Evolutionary conservation across 371 early-diverging fungal species (phyloP).

Genomic region (Saksenaea oblongispora): DNA sequence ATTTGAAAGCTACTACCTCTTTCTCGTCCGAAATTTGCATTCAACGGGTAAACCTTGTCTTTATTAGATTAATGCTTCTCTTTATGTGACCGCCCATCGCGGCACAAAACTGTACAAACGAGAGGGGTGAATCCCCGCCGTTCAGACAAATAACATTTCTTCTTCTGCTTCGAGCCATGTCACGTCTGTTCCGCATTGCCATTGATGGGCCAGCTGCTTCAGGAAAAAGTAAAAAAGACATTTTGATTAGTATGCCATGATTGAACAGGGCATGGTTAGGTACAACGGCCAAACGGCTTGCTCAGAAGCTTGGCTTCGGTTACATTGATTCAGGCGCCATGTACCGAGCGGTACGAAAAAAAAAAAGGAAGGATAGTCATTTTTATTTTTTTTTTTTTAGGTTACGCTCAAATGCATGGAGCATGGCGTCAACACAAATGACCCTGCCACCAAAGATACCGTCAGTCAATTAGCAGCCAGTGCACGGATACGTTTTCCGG

Average conservation of each 20-base stretch:
- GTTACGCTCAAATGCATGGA: conserved; percentile 59
- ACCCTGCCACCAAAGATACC: conserved; percentile 25
- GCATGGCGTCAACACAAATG: conserved; percentile 33
- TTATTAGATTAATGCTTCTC: no score
- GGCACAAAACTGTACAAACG: no score
- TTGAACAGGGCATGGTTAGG: conserved; percentile 35
- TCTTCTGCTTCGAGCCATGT: conserved; percentile 20
- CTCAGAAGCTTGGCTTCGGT: conserved; percentile 70
- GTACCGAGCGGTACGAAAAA: conserved; percentile 57
- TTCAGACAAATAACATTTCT: no score
- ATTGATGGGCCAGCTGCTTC: conserved; percentile 95
- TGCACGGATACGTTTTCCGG: conserved; percentile 29
- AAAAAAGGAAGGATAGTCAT: neutral
- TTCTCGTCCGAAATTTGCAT: no score
- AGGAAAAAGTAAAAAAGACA: conserved; percentile 77
- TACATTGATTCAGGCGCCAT: conserved; percentile 86
- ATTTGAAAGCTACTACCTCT: no score
- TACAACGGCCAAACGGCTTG: conserved; percentile 74
- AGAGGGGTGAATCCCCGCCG: no score
- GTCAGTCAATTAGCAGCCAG: conserved; percentile 29
- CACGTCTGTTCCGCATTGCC: conserved; percentile 73
- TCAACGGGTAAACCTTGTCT: no score
- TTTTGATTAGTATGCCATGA: neutral
- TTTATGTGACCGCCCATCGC: no score
- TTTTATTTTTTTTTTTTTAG: conserved; percentile 22